Evolutionary conservation across 768 basidiomycete genomes (phyloP).

Genomic region (Hericium rajendrae): DNA sequence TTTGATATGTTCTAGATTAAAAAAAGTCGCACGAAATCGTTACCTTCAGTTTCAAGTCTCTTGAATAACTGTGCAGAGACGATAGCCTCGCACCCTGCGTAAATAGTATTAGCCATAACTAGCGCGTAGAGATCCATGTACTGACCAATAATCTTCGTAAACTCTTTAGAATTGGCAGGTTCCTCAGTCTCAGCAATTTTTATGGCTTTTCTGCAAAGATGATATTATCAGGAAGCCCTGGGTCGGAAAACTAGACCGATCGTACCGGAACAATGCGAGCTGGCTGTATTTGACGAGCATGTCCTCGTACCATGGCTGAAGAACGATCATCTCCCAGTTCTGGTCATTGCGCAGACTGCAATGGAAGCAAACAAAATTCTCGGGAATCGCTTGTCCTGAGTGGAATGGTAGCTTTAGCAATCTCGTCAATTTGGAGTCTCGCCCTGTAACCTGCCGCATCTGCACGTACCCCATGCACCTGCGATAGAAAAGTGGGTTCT

Average conservation of each 20-base stretch:
- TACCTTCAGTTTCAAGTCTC: conserved; percentile 65
- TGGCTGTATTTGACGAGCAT: conserved; percentile 60
- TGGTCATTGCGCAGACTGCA: conserved; percentile 39
- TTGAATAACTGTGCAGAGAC: conserved; percentile 56
- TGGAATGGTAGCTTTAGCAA: conserved; percentile 51
- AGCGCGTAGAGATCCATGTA: not conserved
- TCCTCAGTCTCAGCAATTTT: conserved; percentile 51
- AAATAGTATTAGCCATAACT: not conserved
- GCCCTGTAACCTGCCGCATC: not conserved
- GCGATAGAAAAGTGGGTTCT: not conserved
- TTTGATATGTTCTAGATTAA: not conserved
- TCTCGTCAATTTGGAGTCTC: not conserved
- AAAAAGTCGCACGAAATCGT: not conserved
- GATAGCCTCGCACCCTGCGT: conserved; percentile 40
- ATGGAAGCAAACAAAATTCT: conserved; percentile 61
- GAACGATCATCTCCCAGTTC: conserved; percentile 62
- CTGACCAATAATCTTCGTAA: conserved; percentile 54
- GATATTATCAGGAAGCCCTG: not conserved
- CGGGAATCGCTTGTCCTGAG: conserved; percentile 49
- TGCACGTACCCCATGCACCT: conserved; percentile 53
- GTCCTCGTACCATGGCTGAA: conserved; percentile 41
- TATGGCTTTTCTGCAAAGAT: conserved; percentile 47
- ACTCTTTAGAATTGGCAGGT: conserved; percentile 34
- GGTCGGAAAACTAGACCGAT: not conserved
- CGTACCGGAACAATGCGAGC: conserved; percentile 61